These are phyloP conservation scores for Mycena rebaudengoi DNA, from an alignment of 768 basidiomycete genomes.

Conservation along the genomic window DNA sequence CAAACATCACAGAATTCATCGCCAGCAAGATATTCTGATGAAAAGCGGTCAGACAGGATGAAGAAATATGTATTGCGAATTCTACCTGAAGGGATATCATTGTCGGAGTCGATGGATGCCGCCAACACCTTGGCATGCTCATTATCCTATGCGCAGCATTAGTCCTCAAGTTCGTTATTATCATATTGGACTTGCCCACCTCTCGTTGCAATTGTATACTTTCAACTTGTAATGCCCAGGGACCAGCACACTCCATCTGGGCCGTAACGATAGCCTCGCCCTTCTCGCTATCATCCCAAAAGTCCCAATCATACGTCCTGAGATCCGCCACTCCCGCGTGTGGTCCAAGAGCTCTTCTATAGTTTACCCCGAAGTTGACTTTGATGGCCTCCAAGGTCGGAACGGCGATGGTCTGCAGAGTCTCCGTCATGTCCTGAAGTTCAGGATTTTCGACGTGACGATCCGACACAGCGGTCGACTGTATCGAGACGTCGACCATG, in stretches of 20 bases:
- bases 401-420: constrained; percentile 70
- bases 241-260: constrained; percentile 61
- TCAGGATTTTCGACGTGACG: constrained; percentile 33
- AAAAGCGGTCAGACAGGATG: not conserved
- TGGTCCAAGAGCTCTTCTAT: constrained; percentile 51
- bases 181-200: constrained; percentile 44
- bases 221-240: constrained; percentile 64
- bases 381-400: constrained; percentile 72
- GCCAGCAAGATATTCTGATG: constrained; percentile 66
- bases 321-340: constrained; percentile 63
- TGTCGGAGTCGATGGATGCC: constrained; percentile 57
- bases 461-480: constrained; percentile 39
- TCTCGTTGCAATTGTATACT: constrained; percentile 53
- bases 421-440: constrained; percentile 59
- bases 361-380: constrained; percentile 60
- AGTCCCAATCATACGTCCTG: constrained; percentile 57
- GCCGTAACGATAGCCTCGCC: constrained; percentile 67
- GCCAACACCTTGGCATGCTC: constrained; percentile 56
- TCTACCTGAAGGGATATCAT: constrained; percentile 59
- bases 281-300: constrained; percentile 59
- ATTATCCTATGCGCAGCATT: constrained; percentile 46
- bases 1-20: constrained; percentile 71
- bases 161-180: not conserved
- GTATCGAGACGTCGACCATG: constrained; percentile 82
- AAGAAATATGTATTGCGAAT: constrained; percentile 14